Percentiles rank a stretch among this genome's conserved stretches.
Evolutionary conservation across 1,284 basidiomycete species (phyloP).

Genomic region (Tetrapyrgos nigripes): DNA sequence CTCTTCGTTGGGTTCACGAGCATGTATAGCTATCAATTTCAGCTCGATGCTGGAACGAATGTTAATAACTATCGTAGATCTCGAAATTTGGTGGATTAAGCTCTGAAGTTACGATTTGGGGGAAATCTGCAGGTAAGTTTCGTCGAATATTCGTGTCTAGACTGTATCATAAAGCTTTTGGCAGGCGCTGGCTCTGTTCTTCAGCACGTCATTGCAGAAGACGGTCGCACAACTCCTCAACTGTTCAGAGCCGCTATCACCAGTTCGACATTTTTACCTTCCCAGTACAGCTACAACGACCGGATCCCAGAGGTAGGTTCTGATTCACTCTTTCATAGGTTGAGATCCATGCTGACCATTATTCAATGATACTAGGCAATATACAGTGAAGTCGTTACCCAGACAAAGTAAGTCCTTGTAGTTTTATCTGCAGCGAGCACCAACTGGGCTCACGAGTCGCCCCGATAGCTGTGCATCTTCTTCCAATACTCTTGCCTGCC

Average conservation of each 20-base stretch:
- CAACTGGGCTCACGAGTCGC: background rate
- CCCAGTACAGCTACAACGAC: slow-evolving; percentile 52
- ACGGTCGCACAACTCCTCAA: slow-evolving; percentile 43
- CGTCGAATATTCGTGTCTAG: background rate
- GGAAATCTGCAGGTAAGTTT: slow-evolving; percentile 36
- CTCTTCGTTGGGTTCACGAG: slow-evolving; percentile 36
- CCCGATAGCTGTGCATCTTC: slow-evolving; percentile 41
- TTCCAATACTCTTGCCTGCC: slow-evolving; percentile 40
- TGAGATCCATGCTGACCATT: background rate
- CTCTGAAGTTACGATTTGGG: slow-evolving; percentile 36
- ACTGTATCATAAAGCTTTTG: background rate
- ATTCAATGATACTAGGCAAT: slow-evolving; percentile 28
- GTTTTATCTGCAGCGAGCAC: slow-evolving; percentile 2
- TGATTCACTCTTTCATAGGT: background rate
- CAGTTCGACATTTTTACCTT: slow-evolving; percentile 49
- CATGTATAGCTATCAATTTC: slow-evolving; percentile 25
- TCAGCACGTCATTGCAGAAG: slow-evolving; percentile 37
- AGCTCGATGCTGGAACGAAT: background rate
- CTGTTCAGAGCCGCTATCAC: slow-evolving; percentile 51
- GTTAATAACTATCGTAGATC: slow-evolving; percentile 25
- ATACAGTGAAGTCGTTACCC: slow-evolving; percentile 37
- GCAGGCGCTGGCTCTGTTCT: slow-evolving; percentile 41
- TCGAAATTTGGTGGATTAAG: slow-evolving; percentile 32
- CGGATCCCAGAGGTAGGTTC: slow-evolving; percentile 45
- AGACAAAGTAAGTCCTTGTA: slow-evolving; percentile 33